Evolutionary conservation across 2,329 filamentous ascomycete species (phyloP).

Genomic region (Botrytis deweyae): DNA sequence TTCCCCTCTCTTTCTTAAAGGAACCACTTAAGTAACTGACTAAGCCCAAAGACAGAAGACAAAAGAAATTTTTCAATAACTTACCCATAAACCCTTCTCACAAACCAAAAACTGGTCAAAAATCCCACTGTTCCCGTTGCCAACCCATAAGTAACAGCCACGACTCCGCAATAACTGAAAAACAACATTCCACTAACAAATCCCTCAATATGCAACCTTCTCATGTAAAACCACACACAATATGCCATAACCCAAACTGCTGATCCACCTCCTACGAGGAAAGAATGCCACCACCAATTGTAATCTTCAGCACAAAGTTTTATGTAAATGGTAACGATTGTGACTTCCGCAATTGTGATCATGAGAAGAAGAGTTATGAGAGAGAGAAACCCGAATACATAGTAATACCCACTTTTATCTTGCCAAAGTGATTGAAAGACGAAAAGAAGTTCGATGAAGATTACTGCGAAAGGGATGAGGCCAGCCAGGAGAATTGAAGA

Average conservation of each 20-base stretch:
- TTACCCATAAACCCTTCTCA: slow-evolving; percentile 78
- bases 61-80: slow-evolving; percentile 37
- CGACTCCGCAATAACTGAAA: slow-evolving; percentile 81
- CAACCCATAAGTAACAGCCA: slow-evolving; percentile 77
- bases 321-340: slow-evolving; percentile 78
- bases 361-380: slow-evolving; percentile 71
- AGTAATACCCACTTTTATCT: slow-evolving; percentile 89
- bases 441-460: slow-evolving; percentile 84
- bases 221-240: slow-evolving; percentile 80
- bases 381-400: slow-evolving; percentile 82
- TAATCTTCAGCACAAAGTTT: slow-evolving; percentile 84
- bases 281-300: slow-evolving; percentile 91
- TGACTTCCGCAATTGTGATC: slow-evolving; percentile 78
- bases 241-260: slow-evolving; percentile 81
- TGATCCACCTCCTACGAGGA: slow-evolving; percentile 73
- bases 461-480: slow-evolving; percentile 78
- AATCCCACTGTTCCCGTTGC: slow-evolving; percentile 83
- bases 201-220: slow-evolving; percentile 76
- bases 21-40: no score
- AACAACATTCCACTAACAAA: slow-evolving; percentile 79
- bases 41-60: not conserved
- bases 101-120: slow-evolving; percentile 78
- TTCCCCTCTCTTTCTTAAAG: not conserved
- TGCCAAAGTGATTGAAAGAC: slow-evolving; percentile 87
- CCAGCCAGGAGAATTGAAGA: slow-evolving; percentile 70